Base-by-base conservation (phyloP, 176 grass and related monocot species). In the Hyparrhenia diplandra region DNA sequence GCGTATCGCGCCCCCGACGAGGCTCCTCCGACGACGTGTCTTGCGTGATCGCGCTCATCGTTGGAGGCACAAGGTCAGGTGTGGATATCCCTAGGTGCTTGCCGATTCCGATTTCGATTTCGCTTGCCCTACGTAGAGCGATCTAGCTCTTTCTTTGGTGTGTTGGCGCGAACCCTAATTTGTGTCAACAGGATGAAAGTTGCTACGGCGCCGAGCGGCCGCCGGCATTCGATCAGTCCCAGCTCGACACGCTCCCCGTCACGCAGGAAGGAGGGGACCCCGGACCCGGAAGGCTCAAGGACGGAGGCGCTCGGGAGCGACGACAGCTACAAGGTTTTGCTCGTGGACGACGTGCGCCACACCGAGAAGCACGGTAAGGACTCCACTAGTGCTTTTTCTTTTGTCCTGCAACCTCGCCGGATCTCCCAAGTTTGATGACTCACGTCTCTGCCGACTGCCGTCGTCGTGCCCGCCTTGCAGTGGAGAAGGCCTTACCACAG, bases 321-420 rank as follows among this genome's bases (percentile, higher is more conserved):
- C 41, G 94, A 93, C 73, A 88, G 76, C 85, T 96, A 80, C 90
- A 91, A 83, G 78, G 90, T 89, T 55, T 40, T 97, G 61, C 82
- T 97, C 63, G 41, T 97, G 28, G 90, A 97, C 80, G 90, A 93
- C 77, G 80, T 73, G 40, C 86, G 86, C 65, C 93, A 91, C 77
- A 91, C 83, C 24, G 94, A 91, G 77, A 75, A 97, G 76, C 68
- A 67, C 47, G 86, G 93, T 92, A 88, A 3, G 42, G 13, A 0
- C 12, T 45, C 31, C n/a, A 41, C 39, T 10, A 8, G 39, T 32
- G 31, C 31, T 32, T 12, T 45, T 45, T 45, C 3, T 10, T 45
- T 3, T 13, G 42, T 4, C 42, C 12, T 45, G 12, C 10, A 45
- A 13, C 42, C 42, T 45, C 42, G 12, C 42, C 42, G 42, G 12